Conservation (phyloP, 371 early-diverging fungal species). For the Apophysomyces trapeziformis region DNA sequence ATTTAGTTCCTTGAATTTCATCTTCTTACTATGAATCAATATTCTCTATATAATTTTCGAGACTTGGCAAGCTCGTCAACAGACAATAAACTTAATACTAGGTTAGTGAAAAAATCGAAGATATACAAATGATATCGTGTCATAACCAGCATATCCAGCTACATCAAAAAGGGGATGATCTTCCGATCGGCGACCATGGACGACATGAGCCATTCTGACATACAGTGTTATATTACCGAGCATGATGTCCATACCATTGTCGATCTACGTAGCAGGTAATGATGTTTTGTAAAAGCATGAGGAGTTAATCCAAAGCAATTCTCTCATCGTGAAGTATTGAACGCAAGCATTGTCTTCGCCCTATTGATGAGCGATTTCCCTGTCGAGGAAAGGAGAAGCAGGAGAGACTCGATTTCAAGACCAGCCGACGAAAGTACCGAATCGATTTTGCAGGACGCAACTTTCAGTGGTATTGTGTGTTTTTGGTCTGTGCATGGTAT, state of each 20-base stretch:
- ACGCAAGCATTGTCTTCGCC: constrained; percentile 1
- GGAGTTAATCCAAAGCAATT: neutral
- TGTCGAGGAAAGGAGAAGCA: constrained; percentile 9
- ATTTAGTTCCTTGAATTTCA: neutral
- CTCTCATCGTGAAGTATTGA: constrained; percentile 9
- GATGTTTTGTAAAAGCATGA: too few species aligned
- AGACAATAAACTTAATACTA: neutral
- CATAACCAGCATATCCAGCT: constrained; percentile 11
- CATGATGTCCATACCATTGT: constrained; percentile 34
- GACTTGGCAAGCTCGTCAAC: constrained; percentile 9
- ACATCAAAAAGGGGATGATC: constrained; percentile 32
- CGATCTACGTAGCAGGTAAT: constrained; percentile 38
- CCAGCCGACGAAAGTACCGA: constrained; percentile 33
- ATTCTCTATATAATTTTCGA: constrained; percentile 10
- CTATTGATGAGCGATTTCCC: constrained; percentile 24
- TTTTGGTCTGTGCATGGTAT: constrained; percentile 33
- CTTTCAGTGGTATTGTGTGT: constrained; percentile 49
- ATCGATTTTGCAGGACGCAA: constrained; percentile 49
- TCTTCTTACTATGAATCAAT: neutral
- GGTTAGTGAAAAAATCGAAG: neutral
- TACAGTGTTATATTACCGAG: constrained; percentile 21
- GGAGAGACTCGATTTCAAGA: neutral
- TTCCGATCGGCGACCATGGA: constrained; percentile 40
- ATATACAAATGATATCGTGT: neutral
- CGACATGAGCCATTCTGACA: constrained; percentile 20